Conservation (phyloP, 495 filamentous ascomycete genomes). For the Penicillium pancosmium region DNA sequence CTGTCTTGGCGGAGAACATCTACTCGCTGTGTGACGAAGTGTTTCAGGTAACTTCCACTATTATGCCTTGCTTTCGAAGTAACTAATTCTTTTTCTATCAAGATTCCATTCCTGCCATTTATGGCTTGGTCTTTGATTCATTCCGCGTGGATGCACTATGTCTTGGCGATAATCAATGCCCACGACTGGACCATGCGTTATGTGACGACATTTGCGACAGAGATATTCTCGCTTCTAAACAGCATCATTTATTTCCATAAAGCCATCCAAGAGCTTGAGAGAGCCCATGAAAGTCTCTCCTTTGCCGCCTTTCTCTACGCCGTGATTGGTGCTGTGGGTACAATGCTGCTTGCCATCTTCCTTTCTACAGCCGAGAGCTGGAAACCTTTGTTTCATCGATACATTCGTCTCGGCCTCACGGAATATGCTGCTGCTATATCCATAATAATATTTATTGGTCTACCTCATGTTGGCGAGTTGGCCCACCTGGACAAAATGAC, state of each 20-base stretch:
- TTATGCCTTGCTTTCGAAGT: background rate
- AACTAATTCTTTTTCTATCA: background rate
- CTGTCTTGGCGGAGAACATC: constrained; percentile 71
- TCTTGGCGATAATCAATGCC: constrained; percentile 71
- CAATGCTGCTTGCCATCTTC: constrained; percentile 67
- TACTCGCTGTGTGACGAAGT: constrained; percentile 59
- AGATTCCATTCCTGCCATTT: constrained; percentile 69
- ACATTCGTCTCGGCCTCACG: constrained; percentile 63
- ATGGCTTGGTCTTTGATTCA: constrained; percentile 79
- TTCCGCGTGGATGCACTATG: constrained; percentile 69
- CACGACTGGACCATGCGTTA: constrained; percentile 81
- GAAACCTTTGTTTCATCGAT: constrained; percentile 67
- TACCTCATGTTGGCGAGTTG: constrained; percentile 69
- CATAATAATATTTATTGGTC: constrained; percentile 68
- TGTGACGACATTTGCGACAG: constrained; percentile 70
- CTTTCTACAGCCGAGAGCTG: constrained; percentile 66
- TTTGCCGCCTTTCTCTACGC: constrained; percentile 73
- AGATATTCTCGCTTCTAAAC: constrained; percentile 73
- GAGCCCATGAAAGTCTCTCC: constrained; percentile 58
- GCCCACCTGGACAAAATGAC: constrained; percentile 63
- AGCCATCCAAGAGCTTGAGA: constrained; percentile 67
- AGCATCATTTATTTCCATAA: constrained; percentile 79
- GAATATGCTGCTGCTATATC: constrained; percentile 75
- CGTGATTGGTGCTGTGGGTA: constrained; percentile 69
- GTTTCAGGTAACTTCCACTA: constrained; percentile 52